phyloP scores from a whole-genome alignment of 2,329 filamentous ascomycete genomes.

The Botrytis aclada region DNA sequence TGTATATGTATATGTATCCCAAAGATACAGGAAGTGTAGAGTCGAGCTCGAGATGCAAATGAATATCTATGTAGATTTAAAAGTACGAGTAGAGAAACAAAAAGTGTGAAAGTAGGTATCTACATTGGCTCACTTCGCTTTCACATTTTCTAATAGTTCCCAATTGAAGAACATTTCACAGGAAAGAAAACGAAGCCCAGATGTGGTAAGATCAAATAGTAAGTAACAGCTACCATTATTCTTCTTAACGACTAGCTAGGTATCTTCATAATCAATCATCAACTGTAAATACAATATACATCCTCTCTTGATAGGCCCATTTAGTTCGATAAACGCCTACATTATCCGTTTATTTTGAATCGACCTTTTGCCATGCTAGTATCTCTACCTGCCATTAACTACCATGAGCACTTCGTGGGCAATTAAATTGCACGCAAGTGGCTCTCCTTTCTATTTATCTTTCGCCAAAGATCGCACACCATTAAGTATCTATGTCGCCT shows the following conservation, averaged over 20 bases:
- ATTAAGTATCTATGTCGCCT: neutral
- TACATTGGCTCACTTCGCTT: neutral
- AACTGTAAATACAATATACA: neutral
- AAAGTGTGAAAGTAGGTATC: neutral
- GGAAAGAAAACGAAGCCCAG: neutral
- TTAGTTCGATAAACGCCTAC: neutral
- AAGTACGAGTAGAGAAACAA: neutral
- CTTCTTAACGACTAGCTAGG: neutral
- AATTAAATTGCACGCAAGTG: neutral
- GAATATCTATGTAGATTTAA: neutral
- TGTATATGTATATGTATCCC: neutral
- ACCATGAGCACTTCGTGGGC: conserved; percentile 1
- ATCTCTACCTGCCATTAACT: neutral
- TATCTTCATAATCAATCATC: neutral
- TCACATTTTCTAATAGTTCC: neutral
- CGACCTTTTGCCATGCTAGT: neutral
- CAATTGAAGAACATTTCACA: neutral
- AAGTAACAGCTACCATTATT: neutral
- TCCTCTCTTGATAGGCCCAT: neutral
- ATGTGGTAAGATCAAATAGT: neutral
- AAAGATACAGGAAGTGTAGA: too few relatives aligned
- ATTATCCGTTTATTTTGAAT: neutral
- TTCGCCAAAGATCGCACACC: neutral
- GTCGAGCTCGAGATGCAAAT: too few relatives aligned
- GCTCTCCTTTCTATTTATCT: neutral